These are phyloP conservation scores for Apiospora marii DNA, from an alignment of 2,329 filamentous ascomycete species.

Conservation along the genomic window DNA sequence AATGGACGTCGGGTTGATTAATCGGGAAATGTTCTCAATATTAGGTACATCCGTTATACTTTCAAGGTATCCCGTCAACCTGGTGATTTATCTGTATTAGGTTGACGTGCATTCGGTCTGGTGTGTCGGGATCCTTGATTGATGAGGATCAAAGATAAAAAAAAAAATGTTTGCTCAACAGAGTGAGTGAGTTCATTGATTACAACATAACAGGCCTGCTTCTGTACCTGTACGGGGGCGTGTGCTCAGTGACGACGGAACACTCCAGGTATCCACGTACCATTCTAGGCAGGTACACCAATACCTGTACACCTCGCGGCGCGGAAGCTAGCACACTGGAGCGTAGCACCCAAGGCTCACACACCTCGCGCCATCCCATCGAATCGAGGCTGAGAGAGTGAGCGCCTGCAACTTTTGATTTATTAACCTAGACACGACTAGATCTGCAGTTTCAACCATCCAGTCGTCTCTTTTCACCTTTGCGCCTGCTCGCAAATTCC, in stretches of 20 bases:
- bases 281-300: constrained; percentile 14
- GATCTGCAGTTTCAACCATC: constrained; percentile 17
- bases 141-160: not conserved
- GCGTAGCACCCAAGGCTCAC: constrained; percentile 19
- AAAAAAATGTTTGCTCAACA: not conserved
- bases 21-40: not conserved
- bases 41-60: not conserved
- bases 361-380: constrained; percentile 14
- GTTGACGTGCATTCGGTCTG: not conserved
- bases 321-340: not conserved
- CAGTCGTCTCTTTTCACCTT: constrained; percentile 16
- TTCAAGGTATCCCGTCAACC: not conserved
- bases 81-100: not conserved
- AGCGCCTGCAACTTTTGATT: constrained; percentile 18
- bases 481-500: constrained; percentile 15
- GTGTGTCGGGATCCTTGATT: no score
- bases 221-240: not conserved
- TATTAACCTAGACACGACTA: constrained; percentile 16
- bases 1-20: not conserved
- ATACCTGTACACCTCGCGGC: not conserved
- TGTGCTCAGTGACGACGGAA: not conserved
- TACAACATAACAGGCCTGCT: not conserved
- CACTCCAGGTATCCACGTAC: constrained; percentile 5
- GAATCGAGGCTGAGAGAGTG: constrained; percentile 15
- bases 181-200: not conserved